Conservation (phyloP, 1,139 yeast genomes). For the Pichia sp. region DNA sequence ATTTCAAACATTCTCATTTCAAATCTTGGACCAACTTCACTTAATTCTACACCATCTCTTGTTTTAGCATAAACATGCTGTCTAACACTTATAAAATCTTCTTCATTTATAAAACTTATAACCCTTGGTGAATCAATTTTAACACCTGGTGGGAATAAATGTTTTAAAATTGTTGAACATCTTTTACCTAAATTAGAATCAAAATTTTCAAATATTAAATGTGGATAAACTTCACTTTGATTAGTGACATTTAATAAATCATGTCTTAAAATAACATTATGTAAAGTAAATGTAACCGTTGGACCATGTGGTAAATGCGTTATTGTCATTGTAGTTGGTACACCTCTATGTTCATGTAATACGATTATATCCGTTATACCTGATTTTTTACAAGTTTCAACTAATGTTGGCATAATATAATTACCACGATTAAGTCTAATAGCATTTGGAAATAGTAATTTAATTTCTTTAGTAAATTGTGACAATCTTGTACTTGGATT, state of each 20-base stretch:
- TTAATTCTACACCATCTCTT: constrained; percentile 80
- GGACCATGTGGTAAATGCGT: constrained; percentile 99
- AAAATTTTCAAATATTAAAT: constrained; percentile 86
- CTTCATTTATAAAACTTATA: constrained; percentile 81
- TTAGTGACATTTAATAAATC: constrained; percentile 84
- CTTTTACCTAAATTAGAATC: constrained; percentile 79
- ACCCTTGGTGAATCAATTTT: constrained; percentile 85
- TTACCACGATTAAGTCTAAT: constrained; percentile 90
- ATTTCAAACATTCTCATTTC: constrained; percentile 92
- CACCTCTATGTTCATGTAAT: constrained; percentile 96
- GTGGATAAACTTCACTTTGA: constrained; percentile 89
- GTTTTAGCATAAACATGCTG: constrained; percentile 92
- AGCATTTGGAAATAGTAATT: constrained; percentile 82
- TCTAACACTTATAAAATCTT: constrained; percentile 87
- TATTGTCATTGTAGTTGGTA: constrained; percentile 86
- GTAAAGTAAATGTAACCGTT: constrained; percentile 87
- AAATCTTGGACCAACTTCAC: constrained; percentile 97
- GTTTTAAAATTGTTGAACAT: constrained; percentile 73
- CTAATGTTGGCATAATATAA: constrained; percentile 77
- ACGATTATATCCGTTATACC: constrained; percentile 77
- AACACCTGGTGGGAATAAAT: constrained; percentile 95
- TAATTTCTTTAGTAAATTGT: constrained; percentile 90
- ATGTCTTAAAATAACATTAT: constrained; percentile 90
- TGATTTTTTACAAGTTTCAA: constrained; percentile 67
- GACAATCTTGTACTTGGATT: constrained; percentile 79